These are phyloP conservation scores for Metroxylon sagu DNA, from an alignment of 176 grass and related monocot species.

Conservation along the genomic window DNA sequence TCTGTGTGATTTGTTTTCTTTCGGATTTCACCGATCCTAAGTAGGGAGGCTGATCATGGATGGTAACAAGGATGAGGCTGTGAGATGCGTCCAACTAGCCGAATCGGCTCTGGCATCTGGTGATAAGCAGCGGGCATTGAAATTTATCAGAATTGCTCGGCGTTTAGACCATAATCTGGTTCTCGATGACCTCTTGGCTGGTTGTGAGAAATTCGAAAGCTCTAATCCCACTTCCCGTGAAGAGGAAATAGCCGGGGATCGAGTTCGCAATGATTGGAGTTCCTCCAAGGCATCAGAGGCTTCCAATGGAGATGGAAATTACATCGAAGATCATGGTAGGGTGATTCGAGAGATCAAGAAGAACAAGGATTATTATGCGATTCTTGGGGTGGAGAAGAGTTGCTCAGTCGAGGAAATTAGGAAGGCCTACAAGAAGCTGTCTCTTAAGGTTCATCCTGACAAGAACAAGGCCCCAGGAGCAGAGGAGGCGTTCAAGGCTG, in stretches of 20 bases:
- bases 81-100: no score
- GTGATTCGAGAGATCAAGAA: conserved; percentile 53
- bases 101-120: no score
- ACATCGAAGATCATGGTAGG: conserved; percentile 59
- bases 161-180: no score
- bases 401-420: conserved; percentile 68
- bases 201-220: no score
- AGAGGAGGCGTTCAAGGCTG: conserved; percentile 84
- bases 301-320: conserved; percentile 35
- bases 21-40: no score
- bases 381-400: conserved; percentile 68
- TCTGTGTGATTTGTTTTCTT: no score
- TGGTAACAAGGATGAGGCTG: no score
- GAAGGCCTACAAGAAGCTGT: conserved; percentile 77
- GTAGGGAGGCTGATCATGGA: no score
- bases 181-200: no score
- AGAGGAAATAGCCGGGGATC: conserved; percentile 14
- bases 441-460: conserved; percentile 86
- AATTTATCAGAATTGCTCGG: no score
- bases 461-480: conserved; percentile 90
- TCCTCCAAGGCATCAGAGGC: conserved; percentile 18
- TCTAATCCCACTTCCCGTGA: conserved; percentile 4
- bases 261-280: conserved; percentile 8
- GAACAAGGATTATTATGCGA: conserved; percentile 82
- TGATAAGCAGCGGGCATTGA: no score